Conservation (phyloP, 331 rosid genomes). For the Quercus phellos region DNA sequence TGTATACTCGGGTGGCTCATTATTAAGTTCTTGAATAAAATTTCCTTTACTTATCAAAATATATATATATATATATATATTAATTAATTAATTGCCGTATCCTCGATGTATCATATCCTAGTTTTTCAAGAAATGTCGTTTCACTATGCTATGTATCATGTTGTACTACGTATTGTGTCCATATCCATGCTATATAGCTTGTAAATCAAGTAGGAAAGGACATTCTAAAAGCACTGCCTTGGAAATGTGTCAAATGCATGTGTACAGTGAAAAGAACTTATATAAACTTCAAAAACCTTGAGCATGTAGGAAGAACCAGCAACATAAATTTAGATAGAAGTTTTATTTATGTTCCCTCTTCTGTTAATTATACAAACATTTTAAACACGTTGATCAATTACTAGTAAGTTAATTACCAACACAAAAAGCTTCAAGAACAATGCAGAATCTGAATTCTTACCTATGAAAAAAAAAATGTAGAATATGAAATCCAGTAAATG, state of each 20-base stretch:
- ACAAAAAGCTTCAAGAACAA: not conserved
- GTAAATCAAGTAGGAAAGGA: conserved; percentile 11
- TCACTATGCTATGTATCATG: too few relatives aligned
- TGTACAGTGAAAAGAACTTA: not conserved
- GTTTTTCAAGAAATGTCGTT: too few relatives aligned
- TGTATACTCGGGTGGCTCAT: too few relatives aligned
- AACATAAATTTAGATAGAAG: not conserved
- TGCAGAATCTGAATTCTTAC: not conserved
- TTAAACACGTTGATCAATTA: not conserved
- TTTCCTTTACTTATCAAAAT: too few relatives aligned
- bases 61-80: too few relatives aligned
- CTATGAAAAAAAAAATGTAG: too few relatives aligned
- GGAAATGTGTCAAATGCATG: conserved; percentile 1
- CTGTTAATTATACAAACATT: not conserved
- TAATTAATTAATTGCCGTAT: too few relatives aligned
- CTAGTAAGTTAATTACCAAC: not conserved
- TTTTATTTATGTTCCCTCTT: not conserved
- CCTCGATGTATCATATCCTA: too few relatives aligned
- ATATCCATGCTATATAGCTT: too few relatives aligned
- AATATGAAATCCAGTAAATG: not conserved
- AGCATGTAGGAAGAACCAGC: not conserved
- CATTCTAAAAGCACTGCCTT: conserved; percentile 9
- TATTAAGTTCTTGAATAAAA: too few relatives aligned
- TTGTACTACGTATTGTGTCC: too few relatives aligned
- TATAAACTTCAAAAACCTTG: not conserved